Evolutionary conservation across 2,329 filamentous ascomycete species (phyloP).

Genomic region (Colletotrichum sansevieriae): DNA sequence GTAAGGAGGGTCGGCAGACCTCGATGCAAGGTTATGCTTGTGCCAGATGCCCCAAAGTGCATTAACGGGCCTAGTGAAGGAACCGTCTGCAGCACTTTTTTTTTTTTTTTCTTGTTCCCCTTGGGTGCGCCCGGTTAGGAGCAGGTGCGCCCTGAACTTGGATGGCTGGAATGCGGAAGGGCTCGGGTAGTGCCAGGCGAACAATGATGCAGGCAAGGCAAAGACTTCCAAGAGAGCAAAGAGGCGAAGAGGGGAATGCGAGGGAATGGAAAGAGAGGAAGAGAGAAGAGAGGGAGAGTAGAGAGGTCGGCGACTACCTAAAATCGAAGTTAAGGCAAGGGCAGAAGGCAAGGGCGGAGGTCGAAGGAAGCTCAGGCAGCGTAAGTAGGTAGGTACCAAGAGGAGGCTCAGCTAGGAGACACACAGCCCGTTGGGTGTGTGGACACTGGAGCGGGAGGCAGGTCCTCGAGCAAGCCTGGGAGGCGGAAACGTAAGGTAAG

Average conservation of each 20-base stretch:
- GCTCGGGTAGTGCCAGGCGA: constrained; percentile 3
- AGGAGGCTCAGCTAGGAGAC: constrained; percentile 37
- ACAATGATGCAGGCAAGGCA: background rate
- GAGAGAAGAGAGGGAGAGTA: constrained; percentile 9
- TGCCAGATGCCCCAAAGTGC: constrained; percentile 37
- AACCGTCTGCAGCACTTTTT: constrained; percentile 19
- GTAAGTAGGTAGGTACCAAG: constrained; percentile 3
- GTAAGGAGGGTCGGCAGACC: constrained; percentile 45
- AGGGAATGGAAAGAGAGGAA: constrained; percentile 11
- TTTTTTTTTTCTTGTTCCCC: constrained; percentile 30
- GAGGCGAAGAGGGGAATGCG: constrained; percentile 16
- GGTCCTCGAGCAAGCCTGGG: constrained; percentile 29
- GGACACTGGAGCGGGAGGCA: constrained; percentile 26
- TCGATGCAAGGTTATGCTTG: constrained; percentile 44
- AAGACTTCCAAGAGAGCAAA: constrained; percentile 31
- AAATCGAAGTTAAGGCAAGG: constrained; percentile 21
- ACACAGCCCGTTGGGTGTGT: constrained; percentile 38
- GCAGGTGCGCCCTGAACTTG: constrained; percentile 29
- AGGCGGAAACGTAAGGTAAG: constrained; percentile 7
- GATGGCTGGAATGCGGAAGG: constrained; percentile 6
- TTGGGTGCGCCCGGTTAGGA: constrained; percentile 21
- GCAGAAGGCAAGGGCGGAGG: constrained; percentile 17
- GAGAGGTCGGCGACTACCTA: constrained; percentile 4
- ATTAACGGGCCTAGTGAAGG: constrained; percentile 42
- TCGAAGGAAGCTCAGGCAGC: constrained; percentile 9